A percentile compares a stretch with the other conserved stretches of the same genome.
Evolutionary conservation across 352 stramenopile genomes (phyloP).

Genomic region (Globisporangium nodosum): DNA sequence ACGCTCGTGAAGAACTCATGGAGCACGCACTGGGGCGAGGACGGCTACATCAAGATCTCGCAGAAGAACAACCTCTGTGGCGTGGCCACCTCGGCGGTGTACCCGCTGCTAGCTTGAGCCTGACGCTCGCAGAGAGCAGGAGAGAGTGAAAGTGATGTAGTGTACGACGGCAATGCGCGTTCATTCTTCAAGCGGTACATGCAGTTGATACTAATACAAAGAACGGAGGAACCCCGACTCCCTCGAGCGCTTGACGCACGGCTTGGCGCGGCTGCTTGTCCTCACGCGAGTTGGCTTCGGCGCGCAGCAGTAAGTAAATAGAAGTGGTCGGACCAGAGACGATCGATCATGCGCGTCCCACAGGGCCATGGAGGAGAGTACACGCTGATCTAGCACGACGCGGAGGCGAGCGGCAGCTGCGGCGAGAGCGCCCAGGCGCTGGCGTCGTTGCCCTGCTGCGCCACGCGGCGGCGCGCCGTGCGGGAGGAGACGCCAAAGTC

Average conservation of each 20-base stretch:
- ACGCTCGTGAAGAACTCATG: slow-evolving; percentile 95
- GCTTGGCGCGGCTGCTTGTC: too few relatives aligned
- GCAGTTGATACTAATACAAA: background rate
- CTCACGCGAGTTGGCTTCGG: too few relatives aligned
- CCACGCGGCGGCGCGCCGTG: slow-evolving; percentile 17
- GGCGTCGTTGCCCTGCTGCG: slow-evolving; percentile 46
- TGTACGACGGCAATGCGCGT: background rate
- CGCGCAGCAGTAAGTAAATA: too few relatives aligned
- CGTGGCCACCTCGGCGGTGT: slow-evolving; percentile 87
- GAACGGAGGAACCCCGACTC: too few relatives aligned
- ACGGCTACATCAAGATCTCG: slow-evolving; percentile 90
- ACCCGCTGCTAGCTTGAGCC: slow-evolving; percentile 57
- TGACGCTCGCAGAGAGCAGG: background rate
- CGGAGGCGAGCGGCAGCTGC: slow-evolving; percentile 40
- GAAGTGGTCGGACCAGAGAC: too few relatives aligned
- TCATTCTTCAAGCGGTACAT: background rate
- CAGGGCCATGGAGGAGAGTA: too few relatives aligned
- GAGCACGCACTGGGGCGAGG: slow-evolving; percentile 91
- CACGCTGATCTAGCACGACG: slow-evolving; percentile 9
- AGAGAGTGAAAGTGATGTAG: background rate
- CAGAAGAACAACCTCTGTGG: slow-evolving; percentile 95
- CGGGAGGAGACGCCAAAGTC: slow-evolving; percentile 18
- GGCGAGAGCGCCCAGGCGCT: slow-evolving; percentile 49
- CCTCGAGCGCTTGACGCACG: too few relatives aligned
- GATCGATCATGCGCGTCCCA: too few relatives aligned